Percentiles rank a stretch among this genome's conserved stretches.
These are phyloP conservation scores for Dactylellina haptotyla DNA, from an alignment of 2,329 filamentous ascomycete species.

Conservation along the genomic window DNA sequence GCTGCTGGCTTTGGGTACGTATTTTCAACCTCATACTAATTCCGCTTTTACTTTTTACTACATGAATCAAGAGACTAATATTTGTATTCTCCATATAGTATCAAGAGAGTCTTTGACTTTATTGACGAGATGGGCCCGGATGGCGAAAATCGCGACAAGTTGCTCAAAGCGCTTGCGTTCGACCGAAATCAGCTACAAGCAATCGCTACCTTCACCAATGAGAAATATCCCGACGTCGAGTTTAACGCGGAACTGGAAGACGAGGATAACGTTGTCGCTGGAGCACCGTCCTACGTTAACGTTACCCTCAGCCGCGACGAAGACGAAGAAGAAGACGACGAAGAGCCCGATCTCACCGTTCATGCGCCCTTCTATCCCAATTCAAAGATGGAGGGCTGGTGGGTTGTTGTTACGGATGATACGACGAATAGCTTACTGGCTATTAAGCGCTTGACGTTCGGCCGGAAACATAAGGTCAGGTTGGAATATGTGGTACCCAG, in stretches of 20 bases:
- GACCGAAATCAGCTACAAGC: conserved; percentile 83
- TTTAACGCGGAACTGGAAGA: conserved; percentile 89
- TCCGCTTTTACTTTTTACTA: conserved; percentile 27
- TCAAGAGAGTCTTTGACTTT: conserved; percentile 96
- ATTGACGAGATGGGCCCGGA: conserved; percentile 99
- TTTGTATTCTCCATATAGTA: conserved; percentile 64
- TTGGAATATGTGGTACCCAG: conserved; percentile 89
- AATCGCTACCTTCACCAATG: conserved; percentile 94
- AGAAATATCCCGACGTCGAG: conserved; percentile 94
- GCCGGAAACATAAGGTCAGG: conserved; percentile 77
- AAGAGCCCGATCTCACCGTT: conserved; percentile 81
- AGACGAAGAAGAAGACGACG: conserved; percentile 73
- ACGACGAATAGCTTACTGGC: conserved; percentile 85
- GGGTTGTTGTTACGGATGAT: conserved; percentile 95
- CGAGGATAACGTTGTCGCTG: conserved; percentile 79
- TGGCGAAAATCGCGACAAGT: conserved; percentile 78
- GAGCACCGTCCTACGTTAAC: conserved; percentile 81
- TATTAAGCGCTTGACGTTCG: conserved; percentile 93
- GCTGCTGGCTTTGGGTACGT: conserved; percentile 80
- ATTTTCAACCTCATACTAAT: too few relatives aligned
- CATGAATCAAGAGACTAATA: conserved; percentile 58
- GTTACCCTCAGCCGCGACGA: conserved; percentile 86
- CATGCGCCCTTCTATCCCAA: conserved; percentile 94
- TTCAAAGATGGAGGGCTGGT: conserved; percentile 98
- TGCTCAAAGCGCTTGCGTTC: conserved; percentile 81